phyloP scores from a whole-genome alignment of 768 basidiomycete species.

The Auricularia heimuer region DNA sequence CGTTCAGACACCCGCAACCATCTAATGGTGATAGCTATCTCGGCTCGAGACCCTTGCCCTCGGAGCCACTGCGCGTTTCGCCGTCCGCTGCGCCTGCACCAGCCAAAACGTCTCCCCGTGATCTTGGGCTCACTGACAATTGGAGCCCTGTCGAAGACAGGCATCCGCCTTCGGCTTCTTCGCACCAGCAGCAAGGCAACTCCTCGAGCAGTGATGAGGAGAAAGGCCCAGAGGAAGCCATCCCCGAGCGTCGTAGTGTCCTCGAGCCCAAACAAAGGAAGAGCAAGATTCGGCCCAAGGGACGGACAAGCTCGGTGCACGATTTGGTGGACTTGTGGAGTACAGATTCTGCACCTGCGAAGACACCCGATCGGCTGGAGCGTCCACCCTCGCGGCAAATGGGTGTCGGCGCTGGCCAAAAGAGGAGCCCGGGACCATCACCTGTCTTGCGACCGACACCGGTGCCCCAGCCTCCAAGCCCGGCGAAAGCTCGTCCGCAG shows the following conservation, averaged over 20 bases:
- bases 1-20: background rate
- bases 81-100: background rate
- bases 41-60: too few species aligned
- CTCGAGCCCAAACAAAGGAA: conserved; percentile 9
- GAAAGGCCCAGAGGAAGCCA: conserved; percentile 41
- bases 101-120: background rate
- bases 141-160: conserved; percentile 34
- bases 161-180: conserved; percentile 19
- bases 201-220: conserved; percentile 41
- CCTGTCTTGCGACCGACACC: background rate
- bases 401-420: background rate
- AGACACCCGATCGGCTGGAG: background rate
- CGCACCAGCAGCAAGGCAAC: conserved; percentile 7
- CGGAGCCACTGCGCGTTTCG: background rate
- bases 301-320: conserved; percentile 74
- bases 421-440: background rate
- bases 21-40: too few species aligned
- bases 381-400: background rate
- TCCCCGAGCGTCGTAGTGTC: conserved; percentile 18
- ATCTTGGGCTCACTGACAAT: conserved; percentile 31
- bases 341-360: conserved; percentile 26
- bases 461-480: background rate
- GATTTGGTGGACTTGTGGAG: conserved; percentile 75
- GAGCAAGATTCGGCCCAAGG: conserved; percentile 30
- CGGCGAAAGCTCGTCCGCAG: conserved; percentile 2